These are phyloP conservation scores for Rhizopogon vesiculosus DNA, from an alignment of 768 basidiomycete species.

Conservation along the genomic window DNA sequence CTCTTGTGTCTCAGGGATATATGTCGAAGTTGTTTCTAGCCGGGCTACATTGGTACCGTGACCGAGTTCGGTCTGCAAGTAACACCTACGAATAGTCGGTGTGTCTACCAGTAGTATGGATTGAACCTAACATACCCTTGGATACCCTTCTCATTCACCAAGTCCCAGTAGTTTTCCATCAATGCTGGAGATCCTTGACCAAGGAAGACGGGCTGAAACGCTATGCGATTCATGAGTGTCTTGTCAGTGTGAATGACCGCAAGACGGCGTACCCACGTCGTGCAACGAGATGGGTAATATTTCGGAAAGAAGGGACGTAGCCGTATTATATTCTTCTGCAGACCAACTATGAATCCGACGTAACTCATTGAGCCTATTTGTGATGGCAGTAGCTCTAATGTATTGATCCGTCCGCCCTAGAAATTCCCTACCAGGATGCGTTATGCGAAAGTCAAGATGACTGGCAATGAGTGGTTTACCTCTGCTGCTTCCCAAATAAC, in stretches of 20 bases:
- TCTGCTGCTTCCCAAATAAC: slow-evolving; percentile 52
- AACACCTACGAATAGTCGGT: slow-evolving; percentile 40
- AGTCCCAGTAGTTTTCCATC: slow-evolving; percentile 43
- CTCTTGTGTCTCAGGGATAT: slow-evolving; percentile 57
- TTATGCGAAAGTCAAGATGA: not conserved
- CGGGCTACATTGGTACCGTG: slow-evolving; percentile 69
- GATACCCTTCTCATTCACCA: slow-evolving; percentile 52
- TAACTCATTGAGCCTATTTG: slow-evolving; percentile 57
- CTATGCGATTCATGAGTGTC: slow-evolving; percentile 13
- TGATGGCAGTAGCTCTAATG: slow-evolving; percentile 47
- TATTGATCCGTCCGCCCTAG: slow-evolving; percentile 55
- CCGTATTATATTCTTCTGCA: slow-evolving; percentile 39
- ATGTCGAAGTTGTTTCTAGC: slow-evolving; percentile 76
- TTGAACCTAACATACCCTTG: slow-evolving; percentile 33
- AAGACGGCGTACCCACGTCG: slow-evolving; percentile 22
- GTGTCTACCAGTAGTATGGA: too few species aligned
- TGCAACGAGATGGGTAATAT: slow-evolving; percentile 43
- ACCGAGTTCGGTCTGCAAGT: slow-evolving; percentile 74
- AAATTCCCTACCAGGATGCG: slow-evolving; percentile 39
- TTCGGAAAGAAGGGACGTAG: slow-evolving; percentile 49
- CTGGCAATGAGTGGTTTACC: slow-evolving; percentile 28
- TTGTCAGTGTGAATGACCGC: slow-evolving; percentile 16
- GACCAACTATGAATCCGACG: slow-evolving; percentile 51
- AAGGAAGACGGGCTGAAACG: slow-evolving; percentile 65
- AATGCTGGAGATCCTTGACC: slow-evolving; percentile 57